Base-by-base conservation (phyloP, 768 basidiomycete species). In the Phylloporus sp. region DNA sequence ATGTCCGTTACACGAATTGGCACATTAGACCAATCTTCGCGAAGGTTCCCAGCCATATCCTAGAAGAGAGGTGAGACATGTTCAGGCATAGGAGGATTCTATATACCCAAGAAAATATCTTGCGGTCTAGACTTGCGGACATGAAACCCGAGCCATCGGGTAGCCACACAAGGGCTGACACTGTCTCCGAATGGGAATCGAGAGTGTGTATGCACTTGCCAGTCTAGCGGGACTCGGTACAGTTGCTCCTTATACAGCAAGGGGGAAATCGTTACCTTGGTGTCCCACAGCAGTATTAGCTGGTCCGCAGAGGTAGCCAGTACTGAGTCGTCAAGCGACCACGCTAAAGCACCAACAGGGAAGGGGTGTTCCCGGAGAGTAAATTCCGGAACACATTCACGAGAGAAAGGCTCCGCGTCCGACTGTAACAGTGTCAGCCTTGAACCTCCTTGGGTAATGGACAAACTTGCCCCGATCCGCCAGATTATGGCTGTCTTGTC, bases 401-500 rank as follows among this genome's bases (percentile, higher is more conserved):
- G 76, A 45, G 75, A 72, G 47, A 78, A 73, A 44, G 76, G 69
- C 56, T 76, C 75, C 45, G 71, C 64, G 53, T 79, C 79, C 43
- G 72, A 68, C 74, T 84, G 65, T 34, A 26, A 34, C 47, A 4
- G 46, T 35, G 20, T 59, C 54, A 51, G 36, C 34, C 22, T 35
- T 41, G 27, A 52, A 54, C 45, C 12, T 43, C 46, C 15, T 18
- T 32, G 36, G 32, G 45, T 44, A 48, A 54, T n/a, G 51, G 45
- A 36, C n/a, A 45, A 49, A 72, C 88, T 62, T 70, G 91, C 95
- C 73, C 81, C 81, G 49, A 93, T 76, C 41, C 77, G 77, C 95
- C 95, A 98, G 45, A 98, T 87, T 49, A 97, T 89, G 7, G 88
- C 93, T 5, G 80, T 78, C 72, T 81, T 83, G 70, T 98, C 95